Evolutionary conservation across 768 basidiomycete species (phyloP).

Genomic region (Mycena vitilis): DNA sequence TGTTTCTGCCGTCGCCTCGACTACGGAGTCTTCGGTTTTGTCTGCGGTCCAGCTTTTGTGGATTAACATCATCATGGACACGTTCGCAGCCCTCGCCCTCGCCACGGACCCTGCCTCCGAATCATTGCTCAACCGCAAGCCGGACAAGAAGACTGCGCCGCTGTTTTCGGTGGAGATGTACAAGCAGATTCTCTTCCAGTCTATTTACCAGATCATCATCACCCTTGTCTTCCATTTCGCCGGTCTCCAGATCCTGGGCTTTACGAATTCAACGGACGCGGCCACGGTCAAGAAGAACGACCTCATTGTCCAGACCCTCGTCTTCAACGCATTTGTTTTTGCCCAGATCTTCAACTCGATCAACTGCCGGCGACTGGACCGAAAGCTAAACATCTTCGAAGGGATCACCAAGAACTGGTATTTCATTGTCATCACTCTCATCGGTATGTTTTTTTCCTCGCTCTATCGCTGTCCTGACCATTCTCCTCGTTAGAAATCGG

Average conservation of each 20-base stretch:
- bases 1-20: constrained; percentile 86
- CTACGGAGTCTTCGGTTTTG: constrained; percentile 83
- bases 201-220: constrained; percentile 84
- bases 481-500: constrained; percentile 73
- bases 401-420: constrained; percentile 84
- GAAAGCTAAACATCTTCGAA: constrained; percentile 88
- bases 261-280: constrained; percentile 50
- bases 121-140: constrained; percentile 85
- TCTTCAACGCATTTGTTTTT: constrained; percentile 99
- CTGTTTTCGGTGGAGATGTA: constrained; percentile 95
- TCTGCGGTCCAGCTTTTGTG: constrained; percentile 97
- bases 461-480: no score
- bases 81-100: constrained; percentile 96
- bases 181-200: constrained; percentile 95
- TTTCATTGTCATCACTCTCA: constrained; percentile 84
- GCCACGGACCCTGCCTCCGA: constrained; percentile 95
- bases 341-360: constrained; percentile 97
- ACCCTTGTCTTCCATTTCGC: constrained; percentile 92
- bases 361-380: constrained; percentile 90
- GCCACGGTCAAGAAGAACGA: constrained; percentile 50
- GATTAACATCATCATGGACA: constrained; percentile 99
- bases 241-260: constrained; percentile 77
- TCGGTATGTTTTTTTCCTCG: constrained; percentile 68
- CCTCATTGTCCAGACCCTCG: constrained; percentile 79
- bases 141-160: constrained; percentile 89